These are phyloP conservation scores for Antrodiella citrinella DNA, from an alignment of 768 basidiomycete species.

Conservation along the genomic window DNA sequence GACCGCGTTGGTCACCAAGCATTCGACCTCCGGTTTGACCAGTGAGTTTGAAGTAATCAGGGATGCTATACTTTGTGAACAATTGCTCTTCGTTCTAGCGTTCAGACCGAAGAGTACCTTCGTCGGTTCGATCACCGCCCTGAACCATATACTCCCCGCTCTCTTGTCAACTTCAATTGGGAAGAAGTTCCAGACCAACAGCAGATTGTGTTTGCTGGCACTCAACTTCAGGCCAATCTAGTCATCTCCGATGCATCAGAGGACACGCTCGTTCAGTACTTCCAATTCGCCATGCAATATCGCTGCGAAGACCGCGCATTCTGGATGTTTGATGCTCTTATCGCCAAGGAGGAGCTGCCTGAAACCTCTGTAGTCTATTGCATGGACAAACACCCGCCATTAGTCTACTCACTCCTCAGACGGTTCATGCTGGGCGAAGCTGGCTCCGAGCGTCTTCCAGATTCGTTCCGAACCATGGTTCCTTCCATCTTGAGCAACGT, in stretches of 20 bases:
- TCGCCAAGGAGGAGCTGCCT: constrained; percentile 22
- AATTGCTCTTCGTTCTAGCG: constrained; percentile 27
- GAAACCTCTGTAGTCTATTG: constrained; percentile 27
- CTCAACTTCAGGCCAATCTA: constrained; percentile 1
- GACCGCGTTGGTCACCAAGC: constrained; percentile 59
- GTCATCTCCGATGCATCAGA: constrained; percentile 1
- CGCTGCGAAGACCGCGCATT: constrained; percentile 50
- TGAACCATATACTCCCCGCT: constrained; percentile 13
- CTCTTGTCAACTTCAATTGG: constrained; percentile 16
- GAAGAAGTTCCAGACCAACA: constrained; percentile 24
- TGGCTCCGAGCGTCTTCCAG: constrained; percentile 20
- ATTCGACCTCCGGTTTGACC: constrained; percentile 62
- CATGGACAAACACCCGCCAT: constrained; percentile 42
- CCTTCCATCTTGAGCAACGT: constrained; percentile 37
- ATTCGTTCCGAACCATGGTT: constrained; percentile 20
- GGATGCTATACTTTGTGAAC: constrained; percentile 20
- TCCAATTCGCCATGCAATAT: constrained; percentile 33
- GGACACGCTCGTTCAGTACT: constrained; percentile 10
- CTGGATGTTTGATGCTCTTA: constrained; percentile 36
- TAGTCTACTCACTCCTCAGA: constrained; percentile 49
- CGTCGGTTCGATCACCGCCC: constrained; percentile 15
- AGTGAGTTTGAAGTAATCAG: constrained; percentile 41
- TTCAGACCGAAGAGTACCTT: constrained; percentile 22
- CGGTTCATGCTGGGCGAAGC: constrained; percentile 35
- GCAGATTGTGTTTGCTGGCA: constrained; percentile 21